These are phyloP conservation scores for Seminavis robusta DNA, from an alignment of 108 stramenopile genomes.

Conservation along the genomic window DNA sequence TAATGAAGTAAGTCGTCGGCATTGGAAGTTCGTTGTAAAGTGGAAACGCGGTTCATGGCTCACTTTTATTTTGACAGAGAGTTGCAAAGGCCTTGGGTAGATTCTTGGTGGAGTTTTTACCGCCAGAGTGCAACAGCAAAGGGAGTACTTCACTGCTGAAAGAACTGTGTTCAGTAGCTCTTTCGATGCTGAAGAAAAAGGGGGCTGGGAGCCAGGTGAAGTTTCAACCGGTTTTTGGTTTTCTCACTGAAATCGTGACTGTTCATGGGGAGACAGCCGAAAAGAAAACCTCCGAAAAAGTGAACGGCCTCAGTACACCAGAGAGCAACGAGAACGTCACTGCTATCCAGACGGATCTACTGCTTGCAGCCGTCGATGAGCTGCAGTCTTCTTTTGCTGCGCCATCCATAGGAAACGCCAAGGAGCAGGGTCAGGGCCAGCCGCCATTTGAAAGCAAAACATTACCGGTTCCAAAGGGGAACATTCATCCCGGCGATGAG, in stretches of 20 bases:
- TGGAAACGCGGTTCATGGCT: neutral
- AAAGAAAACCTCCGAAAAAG: neutral
- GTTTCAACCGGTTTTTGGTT: constrained; percentile 5
- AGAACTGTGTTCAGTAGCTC: constrained; percentile 10
- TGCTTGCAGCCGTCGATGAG: constrained; percentile 7
- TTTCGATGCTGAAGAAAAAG: constrained; percentile 4
- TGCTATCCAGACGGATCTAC: neutral
- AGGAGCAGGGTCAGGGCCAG: constrained; percentile 30
- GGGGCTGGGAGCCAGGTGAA: neutral
- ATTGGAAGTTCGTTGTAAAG: neutral
- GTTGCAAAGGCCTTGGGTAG: constrained; percentile 9
- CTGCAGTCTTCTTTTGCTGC: constrained; percentile 9
- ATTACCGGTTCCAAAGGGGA: neutral
- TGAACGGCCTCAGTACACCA: neutral
- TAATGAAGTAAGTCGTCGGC: constrained; percentile 31
- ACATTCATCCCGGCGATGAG: neutral
- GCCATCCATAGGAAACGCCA: constrained; percentile 8
- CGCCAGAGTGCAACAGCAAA: neutral
- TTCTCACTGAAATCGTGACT: constrained; percentile 1
- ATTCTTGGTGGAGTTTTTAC: constrained; percentile 11
- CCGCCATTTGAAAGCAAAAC: constrained; percentile 26
- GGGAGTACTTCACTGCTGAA: constrained; percentile 5
- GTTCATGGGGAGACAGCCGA: constrained; percentile 9
- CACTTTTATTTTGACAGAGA: constrained; percentile 1
- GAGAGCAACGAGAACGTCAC: neutral